Conservation (phyloP, 495 filamentous ascomycete species). For the Annulohypoxylon stygium region DNA sequence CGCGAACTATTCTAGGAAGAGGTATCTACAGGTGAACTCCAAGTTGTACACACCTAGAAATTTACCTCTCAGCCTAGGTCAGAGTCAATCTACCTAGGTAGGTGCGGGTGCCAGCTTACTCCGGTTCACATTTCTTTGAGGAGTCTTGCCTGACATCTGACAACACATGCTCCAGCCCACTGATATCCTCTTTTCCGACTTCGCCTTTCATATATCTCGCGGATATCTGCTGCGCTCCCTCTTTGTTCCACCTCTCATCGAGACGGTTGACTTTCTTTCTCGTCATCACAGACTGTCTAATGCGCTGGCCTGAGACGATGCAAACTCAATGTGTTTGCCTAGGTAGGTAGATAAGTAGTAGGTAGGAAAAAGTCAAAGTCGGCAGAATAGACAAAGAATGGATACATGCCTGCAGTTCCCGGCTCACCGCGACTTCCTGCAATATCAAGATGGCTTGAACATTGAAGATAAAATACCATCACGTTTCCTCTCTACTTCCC, state of each 20-base stretch:
- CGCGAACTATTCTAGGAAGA: background rate
- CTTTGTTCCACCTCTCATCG: background rate
- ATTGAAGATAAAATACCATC: no score
- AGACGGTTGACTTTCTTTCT: background rate
- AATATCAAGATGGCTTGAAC: no score
- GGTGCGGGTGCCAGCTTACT: background rate
- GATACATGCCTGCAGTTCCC: no score
- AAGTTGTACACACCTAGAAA: background rate
- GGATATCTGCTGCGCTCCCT: background rate
- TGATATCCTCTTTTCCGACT: background rate
- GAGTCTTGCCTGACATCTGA: background rate
- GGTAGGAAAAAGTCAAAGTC: no score
- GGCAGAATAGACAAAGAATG: no score
- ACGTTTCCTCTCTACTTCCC: background rate
- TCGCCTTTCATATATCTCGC: background rate
- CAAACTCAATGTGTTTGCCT: background rate
- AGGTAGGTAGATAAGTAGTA: no score
- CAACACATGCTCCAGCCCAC: background rate
- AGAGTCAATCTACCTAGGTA: background rate
- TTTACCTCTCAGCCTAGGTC: no score
- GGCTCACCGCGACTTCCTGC: no score
- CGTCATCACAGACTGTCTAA: background rate
- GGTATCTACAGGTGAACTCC: background rate
- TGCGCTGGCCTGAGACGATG: background rate
- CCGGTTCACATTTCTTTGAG: background rate